Evolutionary conservation across 2,329 filamentous ascomycete species (phyloP), one percentile per base, ranked within the genome.

Genomic region (Thielaviopsis euricoi): DNA sequence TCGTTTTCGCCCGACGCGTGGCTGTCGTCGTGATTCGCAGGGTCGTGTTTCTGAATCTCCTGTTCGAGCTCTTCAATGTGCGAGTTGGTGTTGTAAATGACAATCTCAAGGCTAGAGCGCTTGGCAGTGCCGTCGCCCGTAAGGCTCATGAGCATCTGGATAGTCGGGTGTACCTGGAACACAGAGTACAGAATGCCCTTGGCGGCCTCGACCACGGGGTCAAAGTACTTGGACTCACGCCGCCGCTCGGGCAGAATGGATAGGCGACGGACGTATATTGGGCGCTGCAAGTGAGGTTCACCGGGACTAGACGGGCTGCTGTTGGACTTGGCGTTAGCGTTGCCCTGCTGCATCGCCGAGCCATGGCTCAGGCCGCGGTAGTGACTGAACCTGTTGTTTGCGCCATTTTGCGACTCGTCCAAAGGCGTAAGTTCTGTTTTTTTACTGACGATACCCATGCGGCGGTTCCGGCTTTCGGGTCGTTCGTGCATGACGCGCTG

Each of bases 101-200:
- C 80, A 58, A 82, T 77, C 64, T 85, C 81, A 12, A 85, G 75
- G 62, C 80, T 83, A 3, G 81, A 83, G 54, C 80, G 73, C 65
- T 81, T 82, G 22, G 75, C 71, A 10, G 78, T 79, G 33, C 76
- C 78, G 60, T 84, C 80, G 62, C 76, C 79, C 53, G 80, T 77
- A 53, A 85, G 71, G 50, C 78, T 75, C 67, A 83, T 80, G 56
- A 85, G 71, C 68, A 79, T 80, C 67, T 85, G 81, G 60, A 85
- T 82, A 69, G 81, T 80, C 5, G 81, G 81, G 61, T 85, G 82
- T 25, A 85, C 81, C 65, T 84, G 81, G 62, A 84, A 85, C 29
- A 85, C 75, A 3, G 82, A 80, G 66, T 83, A 85, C 2, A 85
- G 72, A 23, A 85, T 79, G 26, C 81, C 81, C 65, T 84, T 84